Evolutionary conservation across 2,329 filamentous ascomycete genomes (phyloP), one percentile per base, ranked within the genome.

Genomic region (Seiridium unicorne): DNA sequence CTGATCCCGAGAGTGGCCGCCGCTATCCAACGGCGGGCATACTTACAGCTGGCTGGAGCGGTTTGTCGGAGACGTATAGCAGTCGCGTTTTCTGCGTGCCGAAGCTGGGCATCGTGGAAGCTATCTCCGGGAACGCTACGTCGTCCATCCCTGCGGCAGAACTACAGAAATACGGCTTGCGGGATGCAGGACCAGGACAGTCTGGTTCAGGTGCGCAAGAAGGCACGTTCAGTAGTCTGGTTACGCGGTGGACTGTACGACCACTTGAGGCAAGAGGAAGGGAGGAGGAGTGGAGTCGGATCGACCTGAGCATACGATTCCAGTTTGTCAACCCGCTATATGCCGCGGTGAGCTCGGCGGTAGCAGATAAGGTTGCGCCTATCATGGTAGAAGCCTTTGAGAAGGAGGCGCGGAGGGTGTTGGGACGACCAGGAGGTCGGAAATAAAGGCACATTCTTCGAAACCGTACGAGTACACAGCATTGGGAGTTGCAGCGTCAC

Each of bases 371-470:
- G 76, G 87, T 97, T 64, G 94, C 92, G 1, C 88, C 87, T 3
- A 82, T 90, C 64, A 97, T 99, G 93, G 90, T 98, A 65, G 88
- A 91, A 73, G 94, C 95, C 1, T 99, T 99, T 79, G 93, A 97
- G 78, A 85, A 86, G 75, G 83, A 91, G 70, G 93, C 95, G 5
- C 80, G 79, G 70, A 79, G 84, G 68, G 72, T 92, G 53, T 73
- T 84, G 66, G 77, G 76, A 46, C 51, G 60, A 44, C 59, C 46
- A 10, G 13, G 36, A 11, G 34, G 40, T 26, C 35, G 53, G 8
- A 32, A 42, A 54, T 49, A 11, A 49, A 26, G 26, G 10, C 8
- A 49, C 8, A 4, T 11, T 26, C 3, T 26, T 31, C 1, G 11
- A 48, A 8, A 18, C 26, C 32, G 5, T 18, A 48, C n/a, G 13